Base-by-base conservation (phyloP, 768 basidiomycete genomes). In the Strobilomyces confusus region DNA sequence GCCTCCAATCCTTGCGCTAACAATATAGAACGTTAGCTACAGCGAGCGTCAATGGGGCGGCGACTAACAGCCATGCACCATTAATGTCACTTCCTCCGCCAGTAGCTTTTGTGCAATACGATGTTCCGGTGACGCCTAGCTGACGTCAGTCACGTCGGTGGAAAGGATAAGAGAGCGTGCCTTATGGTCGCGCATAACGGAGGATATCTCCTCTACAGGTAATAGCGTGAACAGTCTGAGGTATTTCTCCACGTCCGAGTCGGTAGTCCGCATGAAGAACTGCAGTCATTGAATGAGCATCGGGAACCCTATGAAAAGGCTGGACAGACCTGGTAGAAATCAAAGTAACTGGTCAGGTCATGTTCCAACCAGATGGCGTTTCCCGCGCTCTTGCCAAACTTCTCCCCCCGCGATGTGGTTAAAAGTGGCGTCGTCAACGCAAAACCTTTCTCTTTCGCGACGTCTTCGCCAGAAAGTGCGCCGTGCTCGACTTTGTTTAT, bases 381-480 rank as follows among this genome's bases (percentile, higher is more conserved):
- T 4, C 95, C 95, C 0, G 91, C 88, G 60, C 90, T 94, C 77
- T 99, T 99, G 8, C 95, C 97, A 69, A 98, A 95, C 74, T 99
- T 99, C 64, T 91, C 89, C 1, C 97, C 97, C 1, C 79, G 79
- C 1, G 89, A 77, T 1, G 92, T 95, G 12, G 93, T 95, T 37
- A 99, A 77, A 23, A 99, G 75, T n/a, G 95, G 95, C 3, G 95
- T 94, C 0, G 95, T 98, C 44, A 99, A 69, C 2, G 93, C 95
- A 65, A 80, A 95, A 8, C 82, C 88, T 58, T 63, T 74, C 57
- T 63, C 56, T 32, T 60, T 70, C 56, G 52, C 11, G 19, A 14
- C 19, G 8, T 51, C 52, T 34, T 48, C 44, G 26, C 36, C 34
- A 37, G 48, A 49, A 20, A 32, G 26, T 6, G 46, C 11, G 29